phyloP scores from a whole-genome alignment of 1,284 basidiomycete species.

The Rhodofomes roseus region DNA sequence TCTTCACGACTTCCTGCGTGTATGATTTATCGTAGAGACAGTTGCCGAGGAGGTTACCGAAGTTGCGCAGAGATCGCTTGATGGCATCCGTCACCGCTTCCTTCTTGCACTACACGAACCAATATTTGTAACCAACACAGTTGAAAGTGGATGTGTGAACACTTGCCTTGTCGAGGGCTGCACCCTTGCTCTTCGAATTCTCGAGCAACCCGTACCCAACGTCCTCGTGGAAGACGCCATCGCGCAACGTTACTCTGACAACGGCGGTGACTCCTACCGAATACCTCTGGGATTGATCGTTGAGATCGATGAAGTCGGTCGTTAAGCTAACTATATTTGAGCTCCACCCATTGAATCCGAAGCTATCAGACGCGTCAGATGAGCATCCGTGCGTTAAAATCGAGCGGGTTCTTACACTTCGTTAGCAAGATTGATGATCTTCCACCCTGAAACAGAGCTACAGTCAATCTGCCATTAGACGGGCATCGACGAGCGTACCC shows the following conservation, averaged over 20 bases:
- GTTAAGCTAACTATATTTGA: conserved; percentile 78
- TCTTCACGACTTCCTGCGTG: conserved; percentile 80
- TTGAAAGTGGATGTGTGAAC: background rate
- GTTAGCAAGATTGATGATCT: conserved; percentile 93
- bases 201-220: conserved; percentile 88
- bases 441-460: conserved; percentile 58
- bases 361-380: conserved; percentile 6
- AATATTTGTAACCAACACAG: background rate
- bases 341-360: conserved; percentile 98
- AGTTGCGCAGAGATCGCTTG: conserved; percentile 88
- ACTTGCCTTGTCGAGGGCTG: conserved; percentile 90
- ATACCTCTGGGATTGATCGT: conserved; percentile 62
- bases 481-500: conserved; percentile 29
- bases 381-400: background rate
- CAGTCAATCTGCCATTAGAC: background rate
- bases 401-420: conserved; percentile 60
- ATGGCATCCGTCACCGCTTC: conserved; percentile 95
- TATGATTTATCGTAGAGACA: conserved; percentile 95
- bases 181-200: conserved; percentile 81
- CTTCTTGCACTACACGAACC: conserved; percentile 79
- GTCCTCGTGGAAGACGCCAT: conserved; percentile 92
- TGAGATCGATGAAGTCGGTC: conserved; percentile 73
- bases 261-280: conserved; percentile 84
- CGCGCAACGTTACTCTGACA: conserved; percentile 82
- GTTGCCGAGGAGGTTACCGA: conserved; percentile 93